Percentiles rank a stretch among this genome's conserved stretches.
Conservation (phyloP, 129 eudicot species). For the Erigeron canadensis region DNA sequence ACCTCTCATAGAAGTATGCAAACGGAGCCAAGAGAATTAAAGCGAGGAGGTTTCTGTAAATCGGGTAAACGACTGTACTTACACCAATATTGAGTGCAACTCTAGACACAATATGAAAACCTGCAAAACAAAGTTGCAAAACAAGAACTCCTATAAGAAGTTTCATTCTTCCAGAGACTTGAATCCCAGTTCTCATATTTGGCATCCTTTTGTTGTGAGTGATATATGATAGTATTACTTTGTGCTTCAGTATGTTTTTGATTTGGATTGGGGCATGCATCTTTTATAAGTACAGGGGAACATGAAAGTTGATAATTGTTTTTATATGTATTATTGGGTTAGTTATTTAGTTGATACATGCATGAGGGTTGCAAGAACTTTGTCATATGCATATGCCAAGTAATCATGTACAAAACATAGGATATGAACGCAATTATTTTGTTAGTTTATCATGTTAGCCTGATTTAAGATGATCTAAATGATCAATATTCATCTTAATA, state of each 20-base stretch:
- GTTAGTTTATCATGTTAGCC: conserved; percentile 24
- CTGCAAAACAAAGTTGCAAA: conserved; percentile 84
- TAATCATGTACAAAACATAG: conserved; percentile 41
- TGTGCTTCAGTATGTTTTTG: conserved; percentile 3
- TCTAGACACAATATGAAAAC: conserved; percentile 87
- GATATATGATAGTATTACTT: conserved; percentile 1
- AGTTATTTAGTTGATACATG: no score
- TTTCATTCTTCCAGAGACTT: conserved; percentile 52
- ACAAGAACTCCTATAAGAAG: conserved; percentile 57
- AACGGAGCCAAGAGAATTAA: conserved; percentile 62
- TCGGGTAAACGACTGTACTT: conserved; percentile 78
- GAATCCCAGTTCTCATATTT: conserved; percentile 15
- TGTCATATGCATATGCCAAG: conserved; percentile 46
- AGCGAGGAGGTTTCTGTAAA: conserved; percentile 75
- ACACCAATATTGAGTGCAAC: conserved; percentile 83
- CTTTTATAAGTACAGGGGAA: conserved; percentile 23
- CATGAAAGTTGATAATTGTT: conserved; percentile 22
- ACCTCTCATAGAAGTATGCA: conserved; percentile 82
- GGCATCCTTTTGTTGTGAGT: conserved; percentile 30
- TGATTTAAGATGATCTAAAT: conserved; percentile 9
- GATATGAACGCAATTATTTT: conserved; percentile 34
- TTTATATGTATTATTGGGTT: conserved; percentile 43
- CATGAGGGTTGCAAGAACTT: conserved; percentile 43
- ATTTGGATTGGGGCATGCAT: conserved; percentile 14
- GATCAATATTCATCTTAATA: no score